Evolutionary conservation across 2,329 filamentous ascomycete species (phyloP).

Genomic region (Cercospora berteroae): DNA sequence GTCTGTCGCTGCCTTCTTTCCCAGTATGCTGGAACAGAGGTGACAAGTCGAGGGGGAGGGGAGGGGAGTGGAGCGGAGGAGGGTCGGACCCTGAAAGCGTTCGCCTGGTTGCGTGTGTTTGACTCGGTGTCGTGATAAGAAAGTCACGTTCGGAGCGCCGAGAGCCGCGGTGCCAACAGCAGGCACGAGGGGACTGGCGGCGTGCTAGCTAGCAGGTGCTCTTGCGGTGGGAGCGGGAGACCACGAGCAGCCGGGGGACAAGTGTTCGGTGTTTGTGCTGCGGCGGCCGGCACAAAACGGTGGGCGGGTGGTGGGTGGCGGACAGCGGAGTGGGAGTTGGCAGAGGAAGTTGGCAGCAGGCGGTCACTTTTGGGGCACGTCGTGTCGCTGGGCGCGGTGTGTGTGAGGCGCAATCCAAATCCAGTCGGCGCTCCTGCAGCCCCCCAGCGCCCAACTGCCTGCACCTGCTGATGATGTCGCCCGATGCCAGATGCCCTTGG

Average conservation of each 20-base stretch:
- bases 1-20: background rate
- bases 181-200: background rate
- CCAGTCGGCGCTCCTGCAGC: background rate
- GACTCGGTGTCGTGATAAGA: background rate
- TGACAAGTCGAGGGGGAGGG: background rate
- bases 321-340: background rate
- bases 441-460: background rate
- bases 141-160: background rate
- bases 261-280: background rate
- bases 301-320: background rate
- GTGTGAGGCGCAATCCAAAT: background rate
- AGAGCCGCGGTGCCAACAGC: background rate
- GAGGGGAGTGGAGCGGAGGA: background rate
- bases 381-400: background rate
- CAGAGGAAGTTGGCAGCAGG: background rate
- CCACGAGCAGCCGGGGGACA: background rate
- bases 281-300: background rate
- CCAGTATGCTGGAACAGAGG: background rate
- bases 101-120: background rate
- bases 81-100: background rate
- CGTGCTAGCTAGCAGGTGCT: background rate
- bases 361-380: background rate
- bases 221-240: background rate
- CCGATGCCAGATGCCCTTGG: background rate
- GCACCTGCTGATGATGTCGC: background rate